Evolutionary conservation across 2,329 filamentous ascomycete species (phyloP).

Genomic region (Fusarium temperatum): DNA sequence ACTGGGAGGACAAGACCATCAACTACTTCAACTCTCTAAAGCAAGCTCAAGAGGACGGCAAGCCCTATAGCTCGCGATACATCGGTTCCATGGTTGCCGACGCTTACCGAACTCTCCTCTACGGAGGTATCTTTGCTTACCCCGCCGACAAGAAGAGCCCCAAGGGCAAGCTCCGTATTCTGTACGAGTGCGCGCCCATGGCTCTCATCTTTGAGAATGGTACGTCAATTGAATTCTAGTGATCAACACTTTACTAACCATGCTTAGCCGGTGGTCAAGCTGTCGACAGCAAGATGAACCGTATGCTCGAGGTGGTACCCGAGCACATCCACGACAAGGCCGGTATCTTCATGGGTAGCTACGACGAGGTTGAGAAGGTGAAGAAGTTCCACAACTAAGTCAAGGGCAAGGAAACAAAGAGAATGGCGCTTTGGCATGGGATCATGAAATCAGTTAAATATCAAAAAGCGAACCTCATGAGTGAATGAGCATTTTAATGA

Average conservation of each 20-base stretch:
- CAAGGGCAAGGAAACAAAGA: not conserved
- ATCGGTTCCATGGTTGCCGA: constrained; percentile 99
- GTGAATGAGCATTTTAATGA: constrained; percentile 42
- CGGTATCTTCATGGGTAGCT: constrained; percentile 95
- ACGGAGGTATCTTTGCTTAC: constrained; percentile 97
- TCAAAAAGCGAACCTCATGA: constrained; percentile 36
- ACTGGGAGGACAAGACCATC: constrained; percentile 91
- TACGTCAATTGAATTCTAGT: constrained; percentile 54
- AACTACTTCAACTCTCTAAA: constrained; percentile 92
- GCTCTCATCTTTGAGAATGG: constrained; percentile 99
- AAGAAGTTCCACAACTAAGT: constrained; percentile 74
- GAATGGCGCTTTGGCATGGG: constrained; percentile 16
- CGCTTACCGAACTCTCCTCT: constrained; percentile 93
- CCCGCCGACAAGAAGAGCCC: constrained; percentile 97
- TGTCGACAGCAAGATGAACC: constrained; percentile 87
- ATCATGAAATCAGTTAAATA: constrained; percentile 35
- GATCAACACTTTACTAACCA: constrained; percentile 43
- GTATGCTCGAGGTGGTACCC: constrained; percentile 89
- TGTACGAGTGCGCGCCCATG: constrained; percentile 99
- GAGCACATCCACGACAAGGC: constrained; percentile 95
- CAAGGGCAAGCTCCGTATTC: constrained; percentile 95
- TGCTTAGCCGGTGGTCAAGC: constrained; percentile 85
- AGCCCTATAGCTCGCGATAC: constrained; percentile 94
- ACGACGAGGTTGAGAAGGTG: constrained; percentile 95
- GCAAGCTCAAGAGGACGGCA: constrained; percentile 75